A percentile compares a stretch with the other conserved stretches of the same genome.
phyloP scores from a whole-genome alignment of 257 asterid genomes.

The Capsicum baccatum region DNA sequence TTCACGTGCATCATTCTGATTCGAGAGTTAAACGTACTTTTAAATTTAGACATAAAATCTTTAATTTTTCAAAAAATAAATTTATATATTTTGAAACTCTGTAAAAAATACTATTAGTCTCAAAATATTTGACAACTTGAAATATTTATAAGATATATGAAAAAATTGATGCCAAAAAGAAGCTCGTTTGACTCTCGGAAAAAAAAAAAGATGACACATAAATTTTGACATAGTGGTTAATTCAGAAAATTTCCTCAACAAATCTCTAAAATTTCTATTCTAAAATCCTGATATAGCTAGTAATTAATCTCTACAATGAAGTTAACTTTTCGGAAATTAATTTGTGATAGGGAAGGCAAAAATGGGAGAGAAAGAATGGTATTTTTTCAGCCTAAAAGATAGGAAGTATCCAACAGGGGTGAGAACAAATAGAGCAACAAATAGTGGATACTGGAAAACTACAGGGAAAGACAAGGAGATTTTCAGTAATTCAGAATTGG shows the following conservation, averaged over 20 bases:
- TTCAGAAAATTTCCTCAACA: background rate
- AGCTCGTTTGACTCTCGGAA: background rate
- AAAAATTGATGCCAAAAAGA: background rate
- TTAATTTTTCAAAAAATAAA: background rate
- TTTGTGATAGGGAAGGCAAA: slow-evolving; percentile 70
- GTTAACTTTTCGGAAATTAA: background rate
- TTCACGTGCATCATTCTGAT: background rate
- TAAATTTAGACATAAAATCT: background rate
- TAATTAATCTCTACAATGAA: background rate
- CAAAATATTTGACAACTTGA: background rate
- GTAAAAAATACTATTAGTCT: background rate
- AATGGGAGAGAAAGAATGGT: slow-evolving; percentile 97
- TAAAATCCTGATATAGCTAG: background rate
- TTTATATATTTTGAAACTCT: background rate
- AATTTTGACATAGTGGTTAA: background rate
- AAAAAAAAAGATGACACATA: background rate
- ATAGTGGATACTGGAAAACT: slow-evolving; percentile 89
- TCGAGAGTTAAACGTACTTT: background rate
- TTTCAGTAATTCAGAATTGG: slow-evolving; percentile 62
- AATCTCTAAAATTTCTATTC: background rate
- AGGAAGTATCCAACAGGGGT: slow-evolving; percentile 93
- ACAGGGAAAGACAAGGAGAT: slow-evolving; percentile 96
- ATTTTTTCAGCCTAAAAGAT: slow-evolving; percentile 87
- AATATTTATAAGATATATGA: background rate
- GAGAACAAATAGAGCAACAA: slow-evolving; percentile 89